Conservation (phyloP, 768 basidiomycete genomes). For the Panaeolus papilionaceus region DNA sequence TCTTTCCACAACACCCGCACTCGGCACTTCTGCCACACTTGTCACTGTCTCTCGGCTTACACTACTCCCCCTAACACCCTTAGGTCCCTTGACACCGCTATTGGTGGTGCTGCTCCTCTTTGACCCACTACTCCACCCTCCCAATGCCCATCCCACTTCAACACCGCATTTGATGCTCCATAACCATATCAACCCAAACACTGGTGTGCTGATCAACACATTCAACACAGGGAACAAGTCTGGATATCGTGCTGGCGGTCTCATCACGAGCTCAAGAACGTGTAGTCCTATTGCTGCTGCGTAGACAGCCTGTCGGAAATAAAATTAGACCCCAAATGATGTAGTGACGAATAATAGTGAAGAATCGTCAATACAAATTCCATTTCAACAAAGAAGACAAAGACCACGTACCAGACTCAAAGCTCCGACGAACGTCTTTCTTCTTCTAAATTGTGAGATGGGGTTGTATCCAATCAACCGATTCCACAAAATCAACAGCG, state of each 20-base stretch:
- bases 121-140: conserved; percentile 40
- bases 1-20: not conserved
- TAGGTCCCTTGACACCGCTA: not conserved
- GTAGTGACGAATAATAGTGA: not conserved
- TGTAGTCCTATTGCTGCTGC: conserved; percentile 61
- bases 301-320: conserved; percentile 58
- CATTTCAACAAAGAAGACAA: conserved; percentile 25
- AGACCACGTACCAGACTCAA: conserved; percentile 52
- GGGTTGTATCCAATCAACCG: conserved; percentile 81
- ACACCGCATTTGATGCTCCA: conserved; percentile 88
- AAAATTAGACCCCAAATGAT: conserved; percentile 16
- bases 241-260: conserved; percentile 79
- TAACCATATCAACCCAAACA: conserved; percentile 85
- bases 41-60: not conserved
- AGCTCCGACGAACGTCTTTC: conserved; percentile 55
- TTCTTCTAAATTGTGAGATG: conserved; percentile 39
- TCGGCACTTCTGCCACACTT: conserved; percentile 1
- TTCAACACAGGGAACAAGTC: conserved; percentile 89
- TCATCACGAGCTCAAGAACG: conserved; percentile 61
- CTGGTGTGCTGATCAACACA: conserved; percentile 77
- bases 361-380: not conserved
- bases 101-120: not conserved
- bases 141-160: conserved; percentile 82
- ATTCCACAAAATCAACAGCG: conserved; percentile 80
- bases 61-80: conserved; percentile 1